Conservation (phyloP, 2,329 filamentous ascomycete genomes). For the Xylaria sp. region DNA sequence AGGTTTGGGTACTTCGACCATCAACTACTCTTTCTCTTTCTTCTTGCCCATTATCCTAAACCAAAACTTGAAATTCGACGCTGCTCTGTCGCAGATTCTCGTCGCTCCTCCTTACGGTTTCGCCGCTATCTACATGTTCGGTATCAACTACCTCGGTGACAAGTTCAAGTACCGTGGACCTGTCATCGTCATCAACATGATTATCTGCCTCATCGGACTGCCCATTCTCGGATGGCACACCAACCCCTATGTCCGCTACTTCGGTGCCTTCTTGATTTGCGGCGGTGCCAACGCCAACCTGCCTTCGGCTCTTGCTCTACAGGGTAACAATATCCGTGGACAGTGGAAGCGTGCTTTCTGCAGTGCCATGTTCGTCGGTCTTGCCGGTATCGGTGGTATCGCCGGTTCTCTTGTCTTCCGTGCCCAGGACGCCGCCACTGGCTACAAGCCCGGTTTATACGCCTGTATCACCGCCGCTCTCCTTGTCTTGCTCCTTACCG, state of each 20-base stretch:
- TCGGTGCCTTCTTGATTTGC: conserved; percentile 76
- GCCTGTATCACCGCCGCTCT: conserved; percentile 58
- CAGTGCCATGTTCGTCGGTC: conserved; percentile 75
- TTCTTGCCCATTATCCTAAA: conserved; percentile 80
- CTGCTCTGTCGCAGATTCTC: conserved; percentile 71
- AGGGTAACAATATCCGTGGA: conserved; percentile 86
- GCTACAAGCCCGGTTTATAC: conserved; percentile 61
- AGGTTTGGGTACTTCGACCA: conserved; percentile 71
- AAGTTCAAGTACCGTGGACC: conserved; percentile 69
- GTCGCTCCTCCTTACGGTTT: conserved; percentile 73
- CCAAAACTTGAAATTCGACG: conserved; percentile 66
- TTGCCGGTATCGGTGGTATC: conserved; percentile 81
- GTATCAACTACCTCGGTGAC: conserved; percentile 68
- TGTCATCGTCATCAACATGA: conserved; percentile 68
- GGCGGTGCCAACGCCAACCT: conserved; percentile 80
- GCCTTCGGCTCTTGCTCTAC: conserved; percentile 76
- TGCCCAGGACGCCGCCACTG: conserved; percentile 54
- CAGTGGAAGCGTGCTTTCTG: conserved; percentile 88
- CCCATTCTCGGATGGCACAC: conserved; percentile 73
- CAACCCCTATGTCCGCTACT: conserved; percentile 66
- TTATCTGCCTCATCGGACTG: conserved; percentile 71
- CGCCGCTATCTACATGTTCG: conserved; percentile 67
- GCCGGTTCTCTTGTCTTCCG: conserved; percentile 76
- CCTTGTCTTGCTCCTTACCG: conserved; percentile 53
- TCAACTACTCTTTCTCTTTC: conserved; percentile 77